phyloP scores from a whole-genome alignment of 129 eudicot genomes.

The Pulicaria dysenterica region DNA sequence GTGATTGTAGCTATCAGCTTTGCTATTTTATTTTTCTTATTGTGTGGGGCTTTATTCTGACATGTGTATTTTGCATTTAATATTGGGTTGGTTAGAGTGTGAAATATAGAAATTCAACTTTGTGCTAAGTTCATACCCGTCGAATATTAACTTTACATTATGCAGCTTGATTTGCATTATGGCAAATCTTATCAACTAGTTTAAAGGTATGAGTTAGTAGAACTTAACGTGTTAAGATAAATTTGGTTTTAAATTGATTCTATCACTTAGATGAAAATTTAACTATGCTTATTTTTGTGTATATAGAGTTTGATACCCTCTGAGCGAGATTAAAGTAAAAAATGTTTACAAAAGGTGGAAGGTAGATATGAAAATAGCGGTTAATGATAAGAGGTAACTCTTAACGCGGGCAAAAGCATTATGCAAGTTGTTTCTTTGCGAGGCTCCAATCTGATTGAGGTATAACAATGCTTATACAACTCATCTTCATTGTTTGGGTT shows the following conservation, averaged over 20 bases:
- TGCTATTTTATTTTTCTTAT: neutral
- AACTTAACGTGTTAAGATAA: no score
- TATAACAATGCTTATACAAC: conserved; percentile 21
- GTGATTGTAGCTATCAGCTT: neutral
- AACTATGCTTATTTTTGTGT: no score
- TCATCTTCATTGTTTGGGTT: neutral
- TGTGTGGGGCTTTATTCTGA: neutral
- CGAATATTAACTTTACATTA: no score
- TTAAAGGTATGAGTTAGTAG: no score
- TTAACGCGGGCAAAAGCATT: conserved; percentile 65
- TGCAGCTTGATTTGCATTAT: no score
- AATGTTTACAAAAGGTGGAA: conserved; percentile 64
- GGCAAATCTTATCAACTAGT: no score
- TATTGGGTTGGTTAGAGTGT: neutral
- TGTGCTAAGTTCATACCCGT: no score
- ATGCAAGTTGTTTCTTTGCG: conserved; percentile 83
- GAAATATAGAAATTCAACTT: neutral
- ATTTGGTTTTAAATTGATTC: no score
- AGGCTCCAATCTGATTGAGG: conserved; percentile 88
- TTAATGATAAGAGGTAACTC: conserved; percentile 48
- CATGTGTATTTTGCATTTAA: neutral
- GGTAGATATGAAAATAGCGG: conserved; percentile 77
- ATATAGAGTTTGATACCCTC: conserved; percentile 1
- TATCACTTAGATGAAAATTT: no score
- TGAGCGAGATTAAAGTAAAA: conserved; percentile 16